Conservation (phyloP, 345 rosid genomes). For the Pistacia atlantica region DNA sequence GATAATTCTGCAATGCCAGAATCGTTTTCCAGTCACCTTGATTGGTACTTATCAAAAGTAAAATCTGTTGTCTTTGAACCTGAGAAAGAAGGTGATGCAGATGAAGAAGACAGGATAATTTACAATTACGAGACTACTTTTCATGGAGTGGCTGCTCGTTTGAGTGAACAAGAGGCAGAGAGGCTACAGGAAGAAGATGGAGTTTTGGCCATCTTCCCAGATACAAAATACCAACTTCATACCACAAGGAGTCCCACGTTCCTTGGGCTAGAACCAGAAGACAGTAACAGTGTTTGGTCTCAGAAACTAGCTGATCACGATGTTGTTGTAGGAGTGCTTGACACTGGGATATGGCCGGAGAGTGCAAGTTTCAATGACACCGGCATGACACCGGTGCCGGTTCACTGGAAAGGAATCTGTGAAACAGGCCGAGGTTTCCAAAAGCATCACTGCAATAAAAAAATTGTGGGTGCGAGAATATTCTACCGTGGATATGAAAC, state of each 20-base stretch:
- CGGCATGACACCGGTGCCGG: conserved; percentile 57
- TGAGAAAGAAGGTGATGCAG: conserved; percentile 33
- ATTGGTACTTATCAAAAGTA: conserved; percentile 81
- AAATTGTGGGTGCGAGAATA: conserved; percentile 74
- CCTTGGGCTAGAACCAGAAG: conserved; percentile 60
- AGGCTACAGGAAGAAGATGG: conserved; percentile 57
- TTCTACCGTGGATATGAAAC: conserved; percentile 69
- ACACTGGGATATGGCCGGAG: conserved; percentile 87
- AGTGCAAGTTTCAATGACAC: conserved; percentile 66
- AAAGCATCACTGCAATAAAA: conserved; percentile 54
- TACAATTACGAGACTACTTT: conserved; percentile 67
- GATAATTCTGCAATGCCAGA: conserved; percentile 80
- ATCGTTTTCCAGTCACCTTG: conserved; percentile 50
- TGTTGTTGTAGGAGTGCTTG: conserved; percentile 74
- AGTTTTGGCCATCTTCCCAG: conserved; percentile 57
- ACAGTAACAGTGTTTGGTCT: conserved; percentile 48
- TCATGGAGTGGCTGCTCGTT: conserved; percentile 67
- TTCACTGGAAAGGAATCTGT: conserved; percentile 72
- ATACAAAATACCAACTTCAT: conserved; percentile 61
- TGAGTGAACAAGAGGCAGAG: conserved; percentile 58
- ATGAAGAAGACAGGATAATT: conserved; percentile 50
- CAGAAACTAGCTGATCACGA: conserved; percentile 55
- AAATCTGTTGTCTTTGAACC: conserved; percentile 41
- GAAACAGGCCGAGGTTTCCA: conserved; percentile 59
- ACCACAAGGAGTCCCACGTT: conserved; percentile 78